Percentiles rank a stretch among this genome's conserved stretches.
phyloP scores from a whole-genome alignment of 2,329 filamentous ascomycete genomes.

The Trichocomaceae sp. region DNA sequence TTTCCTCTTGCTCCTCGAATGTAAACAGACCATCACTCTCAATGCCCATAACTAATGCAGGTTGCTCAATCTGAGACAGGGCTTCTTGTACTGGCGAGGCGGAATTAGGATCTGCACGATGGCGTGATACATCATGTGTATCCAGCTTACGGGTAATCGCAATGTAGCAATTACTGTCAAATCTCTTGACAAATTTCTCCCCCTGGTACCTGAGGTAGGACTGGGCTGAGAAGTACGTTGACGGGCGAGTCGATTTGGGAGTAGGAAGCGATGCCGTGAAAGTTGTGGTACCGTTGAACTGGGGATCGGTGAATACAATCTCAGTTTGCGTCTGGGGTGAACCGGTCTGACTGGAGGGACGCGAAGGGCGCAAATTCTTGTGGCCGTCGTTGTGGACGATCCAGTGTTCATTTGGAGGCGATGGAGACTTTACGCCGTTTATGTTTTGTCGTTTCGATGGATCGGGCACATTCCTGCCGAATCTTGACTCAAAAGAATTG shows the following conservation, averaged over 20 bases:
- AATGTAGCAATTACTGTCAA: constrained; percentile 98
- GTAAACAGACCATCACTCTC: constrained; percentile 95
- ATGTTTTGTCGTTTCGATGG: constrained; percentile 77
- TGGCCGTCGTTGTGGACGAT: constrained; percentile 80
- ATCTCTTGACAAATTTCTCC: constrained; percentile 91
- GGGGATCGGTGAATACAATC: constrained; percentile 53
- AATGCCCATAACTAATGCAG: constrained; percentile 84
- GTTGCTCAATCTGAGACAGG: constrained; percentile 76
- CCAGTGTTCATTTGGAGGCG: constrained; percentile 65
- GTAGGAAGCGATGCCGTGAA: constrained; percentile 37
- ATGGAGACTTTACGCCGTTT: constrained; percentile 55
- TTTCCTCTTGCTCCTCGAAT: constrained; percentile 89
- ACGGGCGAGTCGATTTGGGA: constrained; percentile 39
- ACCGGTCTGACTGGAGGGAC: constrained; percentile 31
- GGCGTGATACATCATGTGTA: constrained; percentile 87
- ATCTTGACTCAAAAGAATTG: constrained; percentile 92
- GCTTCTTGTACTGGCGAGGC: constrained; percentile 59
- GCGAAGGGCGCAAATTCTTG: constrained; percentile 54
- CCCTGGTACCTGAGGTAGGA: constrained; percentile 97
- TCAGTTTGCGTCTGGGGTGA: constrained; percentile 25
- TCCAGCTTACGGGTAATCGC: constrained; percentile 97
- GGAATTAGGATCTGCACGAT: constrained; percentile 48
- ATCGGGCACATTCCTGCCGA: constrained; percentile 87
- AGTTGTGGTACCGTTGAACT: constrained; percentile 61
- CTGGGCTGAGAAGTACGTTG: constrained; percentile 96